Evolutionary conservation across 106 monocot species (phyloP), one percentile per base, ranked within the genome.

Genomic region (Alisma plantagoaquatica): DNA sequence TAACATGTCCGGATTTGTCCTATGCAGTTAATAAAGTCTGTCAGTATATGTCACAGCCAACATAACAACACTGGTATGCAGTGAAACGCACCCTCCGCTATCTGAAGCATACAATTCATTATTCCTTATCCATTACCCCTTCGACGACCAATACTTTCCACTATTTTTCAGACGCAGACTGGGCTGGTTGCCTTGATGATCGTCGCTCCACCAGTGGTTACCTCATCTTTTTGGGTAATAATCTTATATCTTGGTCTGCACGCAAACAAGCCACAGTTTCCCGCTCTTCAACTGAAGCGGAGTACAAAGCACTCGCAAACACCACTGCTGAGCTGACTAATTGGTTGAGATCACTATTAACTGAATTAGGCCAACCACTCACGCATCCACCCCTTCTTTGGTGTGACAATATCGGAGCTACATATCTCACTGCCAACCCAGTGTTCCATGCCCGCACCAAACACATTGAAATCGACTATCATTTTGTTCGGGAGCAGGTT

Each of bases 51-150:
- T 43, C 51, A 15, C 2, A n/a, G 1, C 73, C 57, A 12, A 63
- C 57, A 5, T 44, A 27, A n/a, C 23, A 15, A 6, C 64, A 64
- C 43, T 72, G 56, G 57, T 4, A 4, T 0, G 29, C 44, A 0
- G 58, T 65, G 7, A 72, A 72, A 31, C 11, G 70, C 7, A 63
- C 63, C 1, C 25, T 71, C 8, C 2, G 55, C 0, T 71, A 71
- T 49, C 7, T 71, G 1, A 41, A 53, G 16, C 20, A 14, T 38
- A 41, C 44, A 27, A 10, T 38, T 17, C 33, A 35, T 25, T 23
- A 56, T 35, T 7, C 33, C 10, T 35, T 35, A 10, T 19, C 0
- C 16, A 18, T 56, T 23, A 35, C 19, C 23, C 55, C 10, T 56
- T 2, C 33, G 18, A 2, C 12, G 2, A 23, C 20, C 4, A 49